Evolutionary conservation across 331 rosid genomes (phyloP), one percentile per base, ranked within the genome.

Genomic region (Quercus phellos): DNA sequence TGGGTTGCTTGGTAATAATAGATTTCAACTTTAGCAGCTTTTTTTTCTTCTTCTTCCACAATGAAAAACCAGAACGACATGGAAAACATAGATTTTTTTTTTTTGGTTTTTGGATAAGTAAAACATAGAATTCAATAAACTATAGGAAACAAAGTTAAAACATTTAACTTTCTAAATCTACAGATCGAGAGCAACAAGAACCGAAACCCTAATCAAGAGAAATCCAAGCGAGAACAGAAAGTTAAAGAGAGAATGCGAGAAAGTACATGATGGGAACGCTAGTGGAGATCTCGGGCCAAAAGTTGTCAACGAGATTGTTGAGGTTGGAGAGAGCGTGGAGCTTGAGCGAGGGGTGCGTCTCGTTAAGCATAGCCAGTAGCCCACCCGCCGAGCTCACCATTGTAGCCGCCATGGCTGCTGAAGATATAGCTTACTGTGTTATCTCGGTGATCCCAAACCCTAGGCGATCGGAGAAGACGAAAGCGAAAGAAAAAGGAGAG

Each of bases 271-370:
- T 81, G 27, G 97, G 91, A 19, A 94, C 97, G 82, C 96, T 91
- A n/a, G 98, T 91, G 51, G 99, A 94, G 94, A 94, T 94, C 97
- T 94, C 99, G 3, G 98, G 99, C 99, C 99, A 94, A 74, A 94
- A 94, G 56, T 63, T 89, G 74, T 94, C 98, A 3, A 94, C 99
- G 83, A 90, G 77, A 55, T 90, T 90, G 92, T 90, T 94, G 83
- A 94, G 98, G 84, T 90, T 92, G 19, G 93, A 88, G 68, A 94
- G 96, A 74, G 99, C 98, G 69, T 92, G 91, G 71, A 90, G 90
- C 90, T 94, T 94, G 70, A 94, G 97, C 38, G 74, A 58, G 1
- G 97, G 97, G 82, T 90, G 98, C 17, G 84, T 16, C 88, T 94
- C 99, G 81, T 90, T 87, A 29, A 94, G 94, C 99, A 94, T 94